Evolutionary conservation across 228 moss, liverwort and hornwort species (phyloP), one percentile per base, ranked within the genome.

Genomic region (Sphagnum magellanicum): DNA sequence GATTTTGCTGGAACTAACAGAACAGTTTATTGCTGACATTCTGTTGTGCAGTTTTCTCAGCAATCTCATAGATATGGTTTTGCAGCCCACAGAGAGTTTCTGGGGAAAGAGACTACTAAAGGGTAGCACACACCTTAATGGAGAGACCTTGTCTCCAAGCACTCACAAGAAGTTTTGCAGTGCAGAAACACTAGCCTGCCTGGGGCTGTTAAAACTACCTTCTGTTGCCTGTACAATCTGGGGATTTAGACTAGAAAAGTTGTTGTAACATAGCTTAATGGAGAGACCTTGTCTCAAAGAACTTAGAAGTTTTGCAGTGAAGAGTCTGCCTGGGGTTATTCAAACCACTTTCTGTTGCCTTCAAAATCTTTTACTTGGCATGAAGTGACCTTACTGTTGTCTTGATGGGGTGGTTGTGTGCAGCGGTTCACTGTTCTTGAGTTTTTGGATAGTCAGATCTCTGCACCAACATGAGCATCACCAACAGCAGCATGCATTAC

Each of bases 391-490:
- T 16, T 16, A 48, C 63, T 16, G 1, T 10, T 10, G 16, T 63
- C 5, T 63, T 15, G 55, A 8, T 32, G 63, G 32, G 14, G 9
- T 48, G 50, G 16, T 6, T 64, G 51, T 60, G 14, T 83, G 87
- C 92, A 95, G 95, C 83, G 89, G 68, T 74, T 89, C 52, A 89
- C 92, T 11, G 84, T 95, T 63, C 82, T 95, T 87, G 79, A 84
- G 63, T 95, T 95, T 65, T 84, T 95, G 67, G 87, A 77, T 68
- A 82, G 71, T 50, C 95, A 95, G 78, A 68, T 95, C 67, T 69
- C 83, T 64, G 73, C 64, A 68, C 51, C 86, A 6, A 68, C 79
- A 32, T 80, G 69, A 78, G 32, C 32, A 32, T 32, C 32, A 32
- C 32, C 32, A 32, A 32, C 32, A 32, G 32, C 32, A 32, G 32